Conservation (phyloP, 345 rosid genomes). For the Gossypium raimondii region DNA sequence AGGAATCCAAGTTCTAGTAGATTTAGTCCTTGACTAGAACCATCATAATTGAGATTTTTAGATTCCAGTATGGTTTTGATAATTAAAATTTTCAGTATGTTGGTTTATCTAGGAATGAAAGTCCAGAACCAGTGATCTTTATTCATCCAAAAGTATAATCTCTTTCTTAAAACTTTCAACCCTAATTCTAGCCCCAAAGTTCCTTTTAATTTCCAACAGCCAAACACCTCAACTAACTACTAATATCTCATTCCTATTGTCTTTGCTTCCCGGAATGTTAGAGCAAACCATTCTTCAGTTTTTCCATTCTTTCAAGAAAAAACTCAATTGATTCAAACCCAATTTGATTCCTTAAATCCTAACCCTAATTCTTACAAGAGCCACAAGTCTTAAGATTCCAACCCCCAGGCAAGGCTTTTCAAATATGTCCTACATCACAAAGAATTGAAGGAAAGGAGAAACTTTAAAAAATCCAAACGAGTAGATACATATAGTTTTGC, state of each 20-base stretch:
- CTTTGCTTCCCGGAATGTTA: constrained; percentile 1
- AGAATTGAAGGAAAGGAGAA: neutral
- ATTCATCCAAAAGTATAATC: neutral
- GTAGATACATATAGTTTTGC: neutral
- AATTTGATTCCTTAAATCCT: neutral
- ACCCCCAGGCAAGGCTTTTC: neutral
- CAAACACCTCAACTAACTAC: neutral
- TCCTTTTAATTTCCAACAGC: constrained; percentile 8
- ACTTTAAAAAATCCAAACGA: neutral
- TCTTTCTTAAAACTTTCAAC: neutral
- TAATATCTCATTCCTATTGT: neutral
- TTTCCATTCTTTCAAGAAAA: neutral
- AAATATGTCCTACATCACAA: neutral
- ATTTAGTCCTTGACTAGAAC: neutral
- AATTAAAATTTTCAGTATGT: neutral
- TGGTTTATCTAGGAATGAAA: neutral
- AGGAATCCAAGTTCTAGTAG: neutral
- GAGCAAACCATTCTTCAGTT: neutral
- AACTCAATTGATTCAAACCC: neutral
- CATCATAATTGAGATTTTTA: neutral
- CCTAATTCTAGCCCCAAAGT: neutral
- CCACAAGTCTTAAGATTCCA: constrained; percentile 1
- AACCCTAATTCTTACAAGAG: neutral
- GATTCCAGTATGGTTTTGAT: neutral
- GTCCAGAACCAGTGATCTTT: neutral